A percentile compares a stretch with the other conserved stretches of the same genome.
phyloP scores from a whole-genome alignment of 352 stramenopile genomes.

The Globisporangium nagaii region DNA sequence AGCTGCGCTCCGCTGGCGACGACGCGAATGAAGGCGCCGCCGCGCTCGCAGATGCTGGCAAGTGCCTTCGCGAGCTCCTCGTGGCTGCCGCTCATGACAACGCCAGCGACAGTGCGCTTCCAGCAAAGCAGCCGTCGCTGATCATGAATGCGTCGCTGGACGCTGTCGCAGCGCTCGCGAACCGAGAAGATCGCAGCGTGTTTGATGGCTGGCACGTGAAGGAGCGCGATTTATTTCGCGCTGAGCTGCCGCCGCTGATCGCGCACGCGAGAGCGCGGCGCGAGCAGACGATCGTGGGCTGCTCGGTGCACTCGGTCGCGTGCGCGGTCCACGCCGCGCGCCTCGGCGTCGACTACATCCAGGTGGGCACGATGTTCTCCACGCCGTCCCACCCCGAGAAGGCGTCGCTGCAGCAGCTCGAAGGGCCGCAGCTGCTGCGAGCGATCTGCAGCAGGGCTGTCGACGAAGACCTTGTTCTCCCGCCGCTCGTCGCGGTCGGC shows the following conservation, averaged over 20 bases:
- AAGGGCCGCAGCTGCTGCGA: conserved; percentile 31
- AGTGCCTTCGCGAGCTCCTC: background rate
- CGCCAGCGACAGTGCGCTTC: background rate
- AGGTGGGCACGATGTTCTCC: conserved; percentile 55
- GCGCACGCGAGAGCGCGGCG: background rate
- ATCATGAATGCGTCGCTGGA: conserved; percentile 13
- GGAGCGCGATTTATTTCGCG: conserved; percentile 15
- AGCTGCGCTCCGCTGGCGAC: conserved; percentile 14
- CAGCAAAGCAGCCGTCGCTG: background rate
- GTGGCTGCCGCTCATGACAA: background rate
- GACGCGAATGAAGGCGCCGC: background rate
- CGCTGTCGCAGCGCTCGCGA: background rate
- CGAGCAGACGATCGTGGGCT: conserved; percentile 15
- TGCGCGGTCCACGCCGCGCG: conserved; percentile 16
- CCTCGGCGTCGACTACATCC: conserved; percentile 32
- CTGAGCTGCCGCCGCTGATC: background rate
- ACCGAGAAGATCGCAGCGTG: background rate
- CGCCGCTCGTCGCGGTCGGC: conserved; percentile 31
- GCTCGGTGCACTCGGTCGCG: conserved; percentile 35
- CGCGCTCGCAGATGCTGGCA: background rate
- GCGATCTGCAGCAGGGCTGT: conserved; percentile 11
- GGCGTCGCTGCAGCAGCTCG: conserved; percentile 9
- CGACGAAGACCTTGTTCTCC: background rate
- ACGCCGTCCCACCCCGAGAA: conserved; percentile 51
- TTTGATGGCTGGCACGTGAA: conserved; percentile 22